These are phyloP conservation scores for Ploettnerulaceae sp. DNA, from an alignment of 2,329 filamentous ascomycete genomes.

Conservation along the genomic window DNA sequence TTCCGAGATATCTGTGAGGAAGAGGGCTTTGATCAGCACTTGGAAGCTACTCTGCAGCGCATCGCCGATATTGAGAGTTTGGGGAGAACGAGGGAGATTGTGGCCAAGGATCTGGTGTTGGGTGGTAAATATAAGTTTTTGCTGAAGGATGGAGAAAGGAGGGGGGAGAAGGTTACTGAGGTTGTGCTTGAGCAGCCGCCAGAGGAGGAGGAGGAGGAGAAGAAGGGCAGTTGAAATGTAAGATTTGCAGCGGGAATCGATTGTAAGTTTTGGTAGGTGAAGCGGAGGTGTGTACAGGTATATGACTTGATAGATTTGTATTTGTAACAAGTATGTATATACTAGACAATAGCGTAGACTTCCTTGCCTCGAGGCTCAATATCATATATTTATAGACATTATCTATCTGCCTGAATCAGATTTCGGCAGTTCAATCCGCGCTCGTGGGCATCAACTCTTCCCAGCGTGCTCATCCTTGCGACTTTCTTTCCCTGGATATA, in stretches of 20 bases:
- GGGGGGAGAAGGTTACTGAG: conserved; percentile 27
- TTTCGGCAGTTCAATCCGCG: too few species aligned
- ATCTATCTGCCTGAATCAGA: too few species aligned
- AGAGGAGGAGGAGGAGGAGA: conserved; percentile 15
- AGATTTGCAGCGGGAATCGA: neutral
- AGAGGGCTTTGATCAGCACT: conserved; percentile 73
- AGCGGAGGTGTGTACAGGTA: too few species aligned
- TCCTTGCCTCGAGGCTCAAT: neutral
- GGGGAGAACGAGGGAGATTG: conserved; percentile 87
- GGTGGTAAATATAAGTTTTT: conserved; percentile 72
- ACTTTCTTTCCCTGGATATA: too few species aligned
- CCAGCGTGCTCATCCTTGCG: too few species aligned
- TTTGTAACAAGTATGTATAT: neutral
- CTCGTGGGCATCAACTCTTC: too few species aligned
- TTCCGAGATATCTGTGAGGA: conserved; percentile 77
- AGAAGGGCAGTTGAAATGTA: neutral
- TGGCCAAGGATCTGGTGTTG: conserved; percentile 88
- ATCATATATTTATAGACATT: neutral
- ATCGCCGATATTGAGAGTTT: conserved; percentile 92
- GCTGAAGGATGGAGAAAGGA: conserved; percentile 26
- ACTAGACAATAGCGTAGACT: neutral
- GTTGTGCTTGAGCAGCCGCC: conserved; percentile 27
- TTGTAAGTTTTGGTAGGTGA: neutral
- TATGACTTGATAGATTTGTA: too few species aligned
- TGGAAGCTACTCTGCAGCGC: conserved; percentile 76